Evolutionary conservation across 73 alveolate genomes (phyloP).

Genomic region (Effrenium voratum): DNA sequence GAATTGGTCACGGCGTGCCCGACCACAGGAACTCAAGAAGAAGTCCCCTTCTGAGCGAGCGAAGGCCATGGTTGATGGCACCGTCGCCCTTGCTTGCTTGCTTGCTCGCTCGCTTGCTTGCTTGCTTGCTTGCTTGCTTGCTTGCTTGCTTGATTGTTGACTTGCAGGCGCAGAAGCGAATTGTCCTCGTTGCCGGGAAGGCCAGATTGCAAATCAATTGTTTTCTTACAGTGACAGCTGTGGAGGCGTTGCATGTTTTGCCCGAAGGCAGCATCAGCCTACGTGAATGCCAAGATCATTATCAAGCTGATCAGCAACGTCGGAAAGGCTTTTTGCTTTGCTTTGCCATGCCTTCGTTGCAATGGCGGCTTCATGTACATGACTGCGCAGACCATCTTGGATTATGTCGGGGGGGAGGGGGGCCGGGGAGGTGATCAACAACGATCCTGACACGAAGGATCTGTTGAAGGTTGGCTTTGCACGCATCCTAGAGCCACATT

Average conservation of each 20-base stretch:
- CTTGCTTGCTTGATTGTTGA: no score
- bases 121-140: not conserved
- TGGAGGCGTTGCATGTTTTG: not conserved
- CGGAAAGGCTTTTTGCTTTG: conserved; percentile 90
- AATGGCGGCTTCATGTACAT: no score
- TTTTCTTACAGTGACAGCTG: not conserved
- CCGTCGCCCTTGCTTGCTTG: not conserved
- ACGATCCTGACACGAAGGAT: conserved; percentile 97
- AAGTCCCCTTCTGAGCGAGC: conserved; percentile 54
- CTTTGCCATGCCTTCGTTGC: not conserved
- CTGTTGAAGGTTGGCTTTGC: conserved; percentile 59
- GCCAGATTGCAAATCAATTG: not conserved
- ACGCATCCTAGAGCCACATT: no score
- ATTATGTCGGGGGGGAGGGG: no score
- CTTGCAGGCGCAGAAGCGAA: conserved; percentile 58
- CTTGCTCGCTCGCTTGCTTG: not conserved
- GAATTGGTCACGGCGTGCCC: no score
- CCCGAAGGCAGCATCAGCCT: conserved; percentile 96
- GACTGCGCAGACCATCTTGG: no score
- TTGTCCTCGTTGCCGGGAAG: conserved; percentile 82
- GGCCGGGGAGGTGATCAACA: conserved; percentile 95
- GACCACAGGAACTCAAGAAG: conserved; percentile 26
- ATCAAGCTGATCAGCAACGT: conserved; percentile 98
- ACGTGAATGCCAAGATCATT: conserved; percentile 98
- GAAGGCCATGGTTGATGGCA: not conserved